Conservation (phyloP, 1,284 basidiomycete species). For the Melampsora occidentalis region DNA sequence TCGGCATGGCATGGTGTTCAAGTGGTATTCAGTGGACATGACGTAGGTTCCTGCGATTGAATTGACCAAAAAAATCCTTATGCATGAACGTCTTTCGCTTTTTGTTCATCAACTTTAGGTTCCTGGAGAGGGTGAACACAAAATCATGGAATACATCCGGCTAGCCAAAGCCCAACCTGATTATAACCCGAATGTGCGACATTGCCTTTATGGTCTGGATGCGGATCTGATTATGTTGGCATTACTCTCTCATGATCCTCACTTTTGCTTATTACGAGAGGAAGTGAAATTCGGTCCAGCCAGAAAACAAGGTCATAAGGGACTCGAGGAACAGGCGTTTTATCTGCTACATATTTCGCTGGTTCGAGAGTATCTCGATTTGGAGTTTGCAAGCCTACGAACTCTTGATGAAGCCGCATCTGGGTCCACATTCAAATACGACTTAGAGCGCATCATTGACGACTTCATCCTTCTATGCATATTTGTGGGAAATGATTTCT, state of each 20-base stretch:
- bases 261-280: slow-evolving; percentile 94
- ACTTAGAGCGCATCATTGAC: slow-evolving; percentile 53
- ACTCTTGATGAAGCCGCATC: background rate
- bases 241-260: slow-evolving; percentile 93
- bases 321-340: slow-evolving; percentile 45
- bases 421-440: slow-evolving; percentile 49
- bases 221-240: slow-evolving; percentile 99
- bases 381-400: slow-evolving; percentile 51
- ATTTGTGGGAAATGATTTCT: slow-evolving; percentile 52
- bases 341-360: slow-evolving; percentile 51
- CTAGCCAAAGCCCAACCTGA: slow-evolving; percentile 87
- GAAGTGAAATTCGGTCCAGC: slow-evolving; percentile 63
- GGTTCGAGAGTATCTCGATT: slow-evolving; percentile 53
- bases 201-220: slow-evolving; percentile 97
- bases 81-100: no score
- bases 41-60: slow-evolving; percentile 58
- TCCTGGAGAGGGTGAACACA: slow-evolving; percentile 98
- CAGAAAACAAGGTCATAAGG: background rate
- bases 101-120: slow-evolving; percentile 53
- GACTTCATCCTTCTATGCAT: slow-evolving; percentile 54
- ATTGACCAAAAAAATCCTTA: background rate
- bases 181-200: slow-evolving; percentile 88
- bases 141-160: slow-evolving; percentile 99
- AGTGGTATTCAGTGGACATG: slow-evolving; percentile 95
- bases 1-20: slow-evolving; percentile 87